Evolutionary conservation across 805 yeast species (phyloP).

Genomic region (Kluyveromyces lactis): DNA sequence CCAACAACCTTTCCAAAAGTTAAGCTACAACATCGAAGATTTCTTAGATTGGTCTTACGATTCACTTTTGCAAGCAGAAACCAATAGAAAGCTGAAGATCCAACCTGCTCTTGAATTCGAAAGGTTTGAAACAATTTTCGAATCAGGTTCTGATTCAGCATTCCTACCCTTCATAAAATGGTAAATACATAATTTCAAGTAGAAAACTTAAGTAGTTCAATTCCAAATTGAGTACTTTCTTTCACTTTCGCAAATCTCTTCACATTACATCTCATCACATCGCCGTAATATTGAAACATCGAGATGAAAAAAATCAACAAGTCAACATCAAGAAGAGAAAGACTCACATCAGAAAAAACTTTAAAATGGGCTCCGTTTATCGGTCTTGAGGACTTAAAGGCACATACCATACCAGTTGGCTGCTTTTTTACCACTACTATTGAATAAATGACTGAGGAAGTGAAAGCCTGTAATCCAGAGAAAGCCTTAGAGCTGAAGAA

Average conservation of each 20-base stretch:
- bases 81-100: slow-evolving; percentile 53
- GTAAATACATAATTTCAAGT: not conserved
- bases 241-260: no score
- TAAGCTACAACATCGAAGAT: slow-evolving; percentile 84
- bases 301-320: no score
- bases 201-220: no score
- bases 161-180: not conserved
- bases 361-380: no score
- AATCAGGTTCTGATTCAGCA: slow-evolving; percentile 2
- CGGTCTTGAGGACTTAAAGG: no score
- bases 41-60: slow-evolving; percentile 86
- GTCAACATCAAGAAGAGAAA: no score
- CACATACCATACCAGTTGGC: no score
- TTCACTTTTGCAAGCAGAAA: slow-evolving; percentile 55
- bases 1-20: slow-evolving; percentile 83
- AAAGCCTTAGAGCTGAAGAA: slow-evolving; percentile 49
- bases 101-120: slow-evolving; percentile 77
- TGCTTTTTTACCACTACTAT: no score
- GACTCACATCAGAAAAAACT: no score
- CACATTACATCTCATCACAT: no score
- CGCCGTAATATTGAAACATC: no score
- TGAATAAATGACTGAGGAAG: not conserved
- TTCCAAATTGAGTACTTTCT: no score
- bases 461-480: slow-evolving; percentile 9
- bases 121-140: slow-evolving; percentile 14